These are phyloP conservation scores for Pseudogymnoascus sp. DNA, from an alignment of 2,329 filamentous ascomycete species.

Conservation along the genomic window DNA sequence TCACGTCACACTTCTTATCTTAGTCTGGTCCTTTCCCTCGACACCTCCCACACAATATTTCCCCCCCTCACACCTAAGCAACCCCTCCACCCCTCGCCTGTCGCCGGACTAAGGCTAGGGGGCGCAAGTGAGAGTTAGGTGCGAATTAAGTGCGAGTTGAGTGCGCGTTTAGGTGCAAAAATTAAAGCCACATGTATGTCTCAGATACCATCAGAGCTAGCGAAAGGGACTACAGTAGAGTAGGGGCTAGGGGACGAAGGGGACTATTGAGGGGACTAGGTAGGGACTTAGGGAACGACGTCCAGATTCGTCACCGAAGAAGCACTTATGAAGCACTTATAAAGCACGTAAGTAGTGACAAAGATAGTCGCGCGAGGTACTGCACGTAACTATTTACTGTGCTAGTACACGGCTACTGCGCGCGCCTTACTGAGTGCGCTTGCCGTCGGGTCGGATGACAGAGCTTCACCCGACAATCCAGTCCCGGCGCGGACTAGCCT, in stretches of 20 bases:
- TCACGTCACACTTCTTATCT: not conserved
- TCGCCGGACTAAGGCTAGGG: not conserved
- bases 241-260: not conserved
- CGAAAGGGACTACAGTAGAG: not conserved
- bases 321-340: no score
- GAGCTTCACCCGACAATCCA: not conserved
- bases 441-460: not conserved
- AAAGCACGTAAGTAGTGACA: not conserved
- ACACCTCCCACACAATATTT: not conserved
- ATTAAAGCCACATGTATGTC: conserved; percentile 2
- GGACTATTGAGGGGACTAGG: not conserved
- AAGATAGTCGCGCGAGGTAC: not conserved
- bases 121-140: not conserved
- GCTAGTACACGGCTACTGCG: not conserved
- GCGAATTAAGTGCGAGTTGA: no score
- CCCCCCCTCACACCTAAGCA: not conserved
- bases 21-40: not conserved
- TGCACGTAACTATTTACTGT: not conserved
- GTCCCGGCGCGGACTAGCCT: not conserved
- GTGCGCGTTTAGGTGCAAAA: not conserved
- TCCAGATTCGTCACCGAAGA: not conserved
- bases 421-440: not conserved
- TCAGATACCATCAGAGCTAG: not conserved
- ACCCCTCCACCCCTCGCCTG: no score
- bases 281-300: not conserved